phyloP scores from a whole-genome alignment of 192 early-diverging fungal genomes.

The Linnemannia exigua region DNA sequence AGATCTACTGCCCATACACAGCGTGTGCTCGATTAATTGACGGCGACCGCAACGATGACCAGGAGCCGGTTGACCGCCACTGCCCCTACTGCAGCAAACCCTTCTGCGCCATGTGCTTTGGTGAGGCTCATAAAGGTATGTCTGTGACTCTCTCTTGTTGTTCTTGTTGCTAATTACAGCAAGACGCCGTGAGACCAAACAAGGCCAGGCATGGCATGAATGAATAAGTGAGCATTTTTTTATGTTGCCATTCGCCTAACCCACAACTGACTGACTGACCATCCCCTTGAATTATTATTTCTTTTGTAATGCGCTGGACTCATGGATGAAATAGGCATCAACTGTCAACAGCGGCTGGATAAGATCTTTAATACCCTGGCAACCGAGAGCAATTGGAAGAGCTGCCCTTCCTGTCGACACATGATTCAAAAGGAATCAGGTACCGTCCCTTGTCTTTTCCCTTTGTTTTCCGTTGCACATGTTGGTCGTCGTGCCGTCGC shows the following conservation, averaged over 20 bases:
- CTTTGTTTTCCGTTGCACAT: too few relatives aligned
- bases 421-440: conserved; percentile 28
- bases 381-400: conserved; percentile 6
- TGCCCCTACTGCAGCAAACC: conserved; percentile 23
- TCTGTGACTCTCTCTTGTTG: neutral
- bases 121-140: conserved; percentile 24
- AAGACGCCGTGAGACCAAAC: conserved; percentile 19
- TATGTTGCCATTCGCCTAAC: neutral
- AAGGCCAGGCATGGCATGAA: neutral
- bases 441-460: neutral
- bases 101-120: conserved; percentile 24
- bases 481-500: neutral
- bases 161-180: neutral
- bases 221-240: neutral
- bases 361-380: conserved; percentile 11
- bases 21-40: conserved; percentile 18
- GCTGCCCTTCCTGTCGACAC: conserved; percentile 16
- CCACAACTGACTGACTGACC: neutral
- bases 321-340: neutral
- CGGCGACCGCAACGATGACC: neutral
- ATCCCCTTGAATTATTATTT: neutral
- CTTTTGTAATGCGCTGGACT: neutral
- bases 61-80: neutral
- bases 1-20: conserved; percentile 30
- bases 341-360: neutral